Conservation (phyloP, 2,329 filamentous ascomycete species). For the Botrytis fabae region DNA sequence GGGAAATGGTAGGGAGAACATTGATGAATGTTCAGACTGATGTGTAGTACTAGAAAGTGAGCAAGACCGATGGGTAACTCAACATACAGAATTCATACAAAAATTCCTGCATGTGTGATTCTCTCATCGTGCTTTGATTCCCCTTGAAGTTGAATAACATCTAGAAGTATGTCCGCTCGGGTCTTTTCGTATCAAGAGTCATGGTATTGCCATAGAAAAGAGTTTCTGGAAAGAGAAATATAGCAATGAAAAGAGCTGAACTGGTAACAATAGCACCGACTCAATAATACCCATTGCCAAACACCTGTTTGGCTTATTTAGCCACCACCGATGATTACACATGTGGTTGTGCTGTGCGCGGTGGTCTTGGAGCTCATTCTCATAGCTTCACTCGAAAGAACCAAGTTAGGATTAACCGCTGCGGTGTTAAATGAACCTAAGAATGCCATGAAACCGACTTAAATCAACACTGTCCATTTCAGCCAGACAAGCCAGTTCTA, state of each 20-base stretch:
- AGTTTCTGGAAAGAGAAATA: not conserved
- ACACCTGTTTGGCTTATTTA: not conserved
- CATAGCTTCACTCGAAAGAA: not conserved
- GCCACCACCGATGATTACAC: not conserved
- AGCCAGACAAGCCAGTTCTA: not conserved
- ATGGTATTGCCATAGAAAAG: not conserved
- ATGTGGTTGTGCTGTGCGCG: not conserved
- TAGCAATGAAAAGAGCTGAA: not conserved
- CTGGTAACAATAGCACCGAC: not conserved
- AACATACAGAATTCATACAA: not conserved
- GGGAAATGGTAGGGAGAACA: not conserved
- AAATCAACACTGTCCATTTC: not conserved
- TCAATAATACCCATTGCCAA: not conserved
- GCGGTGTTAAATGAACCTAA: not conserved
- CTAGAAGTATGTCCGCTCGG: not conserved
- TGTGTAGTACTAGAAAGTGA: not conserved
- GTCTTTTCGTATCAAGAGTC: not conserved
- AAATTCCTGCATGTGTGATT: not conserved
- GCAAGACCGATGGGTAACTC: not conserved
- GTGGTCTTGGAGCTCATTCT: not conserved
- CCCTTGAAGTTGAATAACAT: not conserved
- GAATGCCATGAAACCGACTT: not conserved
- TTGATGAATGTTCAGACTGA: not conserved
- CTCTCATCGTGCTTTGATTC: not conserved
- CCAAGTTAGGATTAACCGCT: not conserved